Conservation (phyloP, 257 asterid species). For the Ilex asprella region DNA sequence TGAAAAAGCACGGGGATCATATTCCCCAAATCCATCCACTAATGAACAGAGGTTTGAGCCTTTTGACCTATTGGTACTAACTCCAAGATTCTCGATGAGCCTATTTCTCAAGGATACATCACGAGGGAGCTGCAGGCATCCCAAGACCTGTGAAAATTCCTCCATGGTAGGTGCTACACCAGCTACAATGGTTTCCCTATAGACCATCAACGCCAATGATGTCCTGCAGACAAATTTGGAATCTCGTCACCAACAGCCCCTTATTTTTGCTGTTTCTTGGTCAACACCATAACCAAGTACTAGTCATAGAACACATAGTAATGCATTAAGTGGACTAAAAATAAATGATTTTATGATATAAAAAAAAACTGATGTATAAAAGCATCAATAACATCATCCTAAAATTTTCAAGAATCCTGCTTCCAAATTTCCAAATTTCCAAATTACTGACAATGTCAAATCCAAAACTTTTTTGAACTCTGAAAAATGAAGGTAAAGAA, state of each 20-base stretch:
- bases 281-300: too few species aligned
- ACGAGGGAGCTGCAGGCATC: slow-evolving; percentile 81
- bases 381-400: too few species aligned
- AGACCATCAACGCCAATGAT: slow-evolving; percentile 78
- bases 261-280: neutral
- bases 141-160: slow-evolving; percentile 79
- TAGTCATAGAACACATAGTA: too few species aligned
- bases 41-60: slow-evolving; percentile 51
- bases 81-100: slow-evolving; percentile 71
- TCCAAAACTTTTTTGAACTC: too few species aligned
- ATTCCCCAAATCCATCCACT: slow-evolving; percentile 94
- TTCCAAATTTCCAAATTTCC: too few species aligned
- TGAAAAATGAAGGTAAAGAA: too few species aligned
- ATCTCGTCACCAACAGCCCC: slow-evolving; percentile 8
- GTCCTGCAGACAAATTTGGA: slow-evolving; percentile 62
- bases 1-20: slow-evolving; percentile 91
- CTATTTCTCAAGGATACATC: slow-evolving; percentile 60
- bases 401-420: too few species aligned
- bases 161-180: slow-evolving; percentile 67
- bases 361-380: too few species aligned
- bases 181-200: slow-evolving; percentile 71
- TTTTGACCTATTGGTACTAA: slow-evolving; percentile 36
- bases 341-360: too few species aligned
- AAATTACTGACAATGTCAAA: too few species aligned
- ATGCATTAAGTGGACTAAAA: too few species aligned